Percentiles rank a stretch among this genome's conserved stretches.
Conservation (phyloP, 495 filamentous ascomycete genomes). For the Penicillium parvum region DNA sequence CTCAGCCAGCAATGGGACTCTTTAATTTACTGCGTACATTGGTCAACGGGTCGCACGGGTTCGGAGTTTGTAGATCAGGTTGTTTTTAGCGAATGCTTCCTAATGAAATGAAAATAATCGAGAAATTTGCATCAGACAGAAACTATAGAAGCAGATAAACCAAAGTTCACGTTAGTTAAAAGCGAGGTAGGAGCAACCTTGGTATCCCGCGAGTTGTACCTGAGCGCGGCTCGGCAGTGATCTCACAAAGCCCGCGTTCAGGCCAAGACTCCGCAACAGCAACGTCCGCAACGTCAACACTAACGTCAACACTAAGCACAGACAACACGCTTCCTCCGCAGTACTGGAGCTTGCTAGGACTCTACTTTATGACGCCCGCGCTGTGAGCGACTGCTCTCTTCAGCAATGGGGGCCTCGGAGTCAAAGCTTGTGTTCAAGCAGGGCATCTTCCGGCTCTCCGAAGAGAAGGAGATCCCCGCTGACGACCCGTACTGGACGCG, state of each 20-base stretch:
- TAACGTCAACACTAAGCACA: constrained; percentile 1
- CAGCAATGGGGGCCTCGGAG: constrained; percentile 91
- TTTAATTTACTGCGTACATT: constrained; percentile 22
- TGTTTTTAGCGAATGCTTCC: constrained; percentile 7
- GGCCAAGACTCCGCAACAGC: constrained; percentile 17
- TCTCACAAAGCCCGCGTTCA: background rate
- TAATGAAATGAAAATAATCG: constrained; percentile 9
- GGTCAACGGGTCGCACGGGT: constrained; percentile 7
- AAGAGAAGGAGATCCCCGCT: constrained; percentile 80
- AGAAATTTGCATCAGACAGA: background rate
- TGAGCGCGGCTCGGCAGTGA: constrained; percentile 9
- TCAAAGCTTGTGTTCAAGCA: constrained; percentile 99
- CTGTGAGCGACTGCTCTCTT: constrained; percentile 24
- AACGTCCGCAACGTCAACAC: constrained; percentile 16
- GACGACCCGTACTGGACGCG: constrained; percentile 93
- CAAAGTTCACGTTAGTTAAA: no score
- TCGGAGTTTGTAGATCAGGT: constrained; percentile 11
- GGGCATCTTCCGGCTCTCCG: constrained; percentile 94
- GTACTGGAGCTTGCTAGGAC: background rate
- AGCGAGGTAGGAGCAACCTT: no score
- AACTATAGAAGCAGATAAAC: background rate
- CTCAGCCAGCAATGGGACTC: constrained; percentile 39
- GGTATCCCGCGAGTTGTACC: no score
- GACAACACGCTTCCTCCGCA: background rate
- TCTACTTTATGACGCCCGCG: constrained; percentile 27